Evolutionary conservation across 139 green algal species (phyloP).

Genomic region (Haematococcus lacustris): DNA sequence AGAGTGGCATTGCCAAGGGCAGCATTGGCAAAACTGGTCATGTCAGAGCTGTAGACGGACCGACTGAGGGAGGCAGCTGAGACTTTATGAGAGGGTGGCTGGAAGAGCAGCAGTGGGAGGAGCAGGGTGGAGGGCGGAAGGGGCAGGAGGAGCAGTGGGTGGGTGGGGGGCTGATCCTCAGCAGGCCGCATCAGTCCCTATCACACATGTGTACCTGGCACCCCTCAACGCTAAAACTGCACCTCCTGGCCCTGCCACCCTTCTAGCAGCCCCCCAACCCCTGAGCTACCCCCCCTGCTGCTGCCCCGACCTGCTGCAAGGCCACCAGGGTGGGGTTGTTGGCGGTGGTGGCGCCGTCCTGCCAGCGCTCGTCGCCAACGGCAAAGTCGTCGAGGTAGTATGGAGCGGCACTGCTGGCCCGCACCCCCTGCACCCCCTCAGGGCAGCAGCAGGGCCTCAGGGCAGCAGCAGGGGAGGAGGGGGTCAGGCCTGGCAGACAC

Average conservation of each 20-base stretch:
- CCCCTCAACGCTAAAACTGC: not conserved
- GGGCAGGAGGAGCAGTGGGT: not conserved
- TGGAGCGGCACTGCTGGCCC: slow-evolving; percentile 76
- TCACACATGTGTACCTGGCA: not conserved
- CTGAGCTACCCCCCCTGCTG: no score
- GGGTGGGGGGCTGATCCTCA: not conserved
- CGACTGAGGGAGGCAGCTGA: no score
- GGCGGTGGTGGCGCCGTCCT: slow-evolving; percentile 83
- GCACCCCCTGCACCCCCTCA: slow-evolving; percentile 50
- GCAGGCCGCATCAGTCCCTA: not conserved
- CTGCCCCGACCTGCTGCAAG: slow-evolving; percentile 73
- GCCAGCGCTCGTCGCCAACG: slow-evolving; percentile 66
- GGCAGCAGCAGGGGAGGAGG: no score
- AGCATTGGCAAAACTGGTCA: not conserved
- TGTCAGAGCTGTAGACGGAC: no score
- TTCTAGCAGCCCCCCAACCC: not conserved
- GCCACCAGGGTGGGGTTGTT: slow-evolving; percentile 90
- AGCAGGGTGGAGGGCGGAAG: no score
- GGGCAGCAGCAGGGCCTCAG: not conserved
- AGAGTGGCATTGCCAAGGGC: not conserved
- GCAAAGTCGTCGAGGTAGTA: slow-evolving; percentile 83
- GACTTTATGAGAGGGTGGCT: no score
- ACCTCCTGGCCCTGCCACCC: not conserved
- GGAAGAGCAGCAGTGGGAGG: no score
- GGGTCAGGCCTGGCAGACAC: no score